Evolutionary conservation across 352 stramenopile species (phyloP).

Genomic region (Pythium diclinum): DNA sequence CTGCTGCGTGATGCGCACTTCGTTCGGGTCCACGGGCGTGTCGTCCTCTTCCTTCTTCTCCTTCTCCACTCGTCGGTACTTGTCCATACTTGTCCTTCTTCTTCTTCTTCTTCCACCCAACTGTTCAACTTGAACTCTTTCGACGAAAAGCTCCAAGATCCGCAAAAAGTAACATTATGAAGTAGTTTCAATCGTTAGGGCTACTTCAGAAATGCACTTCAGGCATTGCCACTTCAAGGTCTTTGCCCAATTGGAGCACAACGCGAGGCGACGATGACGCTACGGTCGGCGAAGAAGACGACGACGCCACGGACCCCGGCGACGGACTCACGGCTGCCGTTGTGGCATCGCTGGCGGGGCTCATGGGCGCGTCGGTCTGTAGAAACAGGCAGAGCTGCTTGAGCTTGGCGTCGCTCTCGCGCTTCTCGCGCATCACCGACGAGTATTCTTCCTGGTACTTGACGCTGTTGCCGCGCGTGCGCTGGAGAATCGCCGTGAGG

Average conservation of each 20-base stretch:
- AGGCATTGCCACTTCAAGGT: slow-evolving; percentile 16
- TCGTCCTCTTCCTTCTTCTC: slow-evolving; percentile 41
- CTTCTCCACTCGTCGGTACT: slow-evolving; percentile 81
- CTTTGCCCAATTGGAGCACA: slow-evolving; percentile 9
- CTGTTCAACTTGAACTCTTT: background rate
- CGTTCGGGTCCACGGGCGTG: slow-evolving; percentile 47
- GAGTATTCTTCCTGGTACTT: slow-evolving; percentile 54
- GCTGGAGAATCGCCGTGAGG: slow-evolving; percentile 37
- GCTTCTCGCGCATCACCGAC: slow-evolving; percentile 42
- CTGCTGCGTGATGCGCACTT: slow-evolving; percentile 84
- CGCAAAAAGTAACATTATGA: slow-evolving; percentile 22
- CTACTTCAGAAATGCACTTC: slow-evolving; percentile 26
- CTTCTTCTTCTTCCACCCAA: slow-evolving; percentile 1
- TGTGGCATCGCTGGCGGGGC: slow-evolving; percentile 1
- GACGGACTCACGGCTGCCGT: background rate
- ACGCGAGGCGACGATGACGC: slow-evolving; percentile 13
- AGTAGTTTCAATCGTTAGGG: slow-evolving; percentile 3
- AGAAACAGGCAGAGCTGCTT: slow-evolving; percentile 54
- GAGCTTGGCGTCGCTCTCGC: slow-evolving; percentile 51
- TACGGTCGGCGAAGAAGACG: background rate
- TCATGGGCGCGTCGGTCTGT: slow-evolving; percentile 24
- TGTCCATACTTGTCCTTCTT: slow-evolving; percentile 59
- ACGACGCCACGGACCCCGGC: background rate
- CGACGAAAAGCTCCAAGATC: slow-evolving; percentile 3
- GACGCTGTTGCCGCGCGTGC: slow-evolving; percentile 33